Conservation (phyloP, 2,329 filamentous ascomycete genomes). For the Epicoccum sorghinum region DNA sequence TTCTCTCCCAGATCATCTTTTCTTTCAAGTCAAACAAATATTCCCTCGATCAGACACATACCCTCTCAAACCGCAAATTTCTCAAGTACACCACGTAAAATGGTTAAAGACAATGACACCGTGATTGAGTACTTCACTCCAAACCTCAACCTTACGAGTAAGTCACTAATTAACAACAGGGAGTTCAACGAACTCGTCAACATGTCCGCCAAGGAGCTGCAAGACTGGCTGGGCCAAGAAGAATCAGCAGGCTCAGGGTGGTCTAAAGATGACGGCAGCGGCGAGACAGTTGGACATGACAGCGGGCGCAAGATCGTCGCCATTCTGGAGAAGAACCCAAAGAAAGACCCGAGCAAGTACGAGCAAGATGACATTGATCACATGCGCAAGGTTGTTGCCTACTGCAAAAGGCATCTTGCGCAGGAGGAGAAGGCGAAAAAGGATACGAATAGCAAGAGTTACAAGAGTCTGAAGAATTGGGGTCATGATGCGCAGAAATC, state of each 20-base stretch:
- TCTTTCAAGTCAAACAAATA: too few species aligned
- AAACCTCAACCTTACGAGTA: background rate
- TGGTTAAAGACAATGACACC: conserved; percentile 60
- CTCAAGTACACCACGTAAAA: conserved; percentile 35
- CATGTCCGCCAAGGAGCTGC: conserved; percentile 66
- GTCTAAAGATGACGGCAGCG: conserved; percentile 59
- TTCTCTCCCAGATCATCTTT: too few species aligned
- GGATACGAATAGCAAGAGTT: conserved; percentile 61
- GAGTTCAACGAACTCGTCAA: conserved; percentile 73
- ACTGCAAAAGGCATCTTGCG: conserved; percentile 70
- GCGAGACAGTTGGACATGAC: conserved; percentile 69
- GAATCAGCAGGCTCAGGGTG: conserved; percentile 65
- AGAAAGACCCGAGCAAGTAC: conserved; percentile 63
- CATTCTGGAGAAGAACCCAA: conserved; percentile 67
- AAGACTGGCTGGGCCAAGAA: conserved; percentile 66
- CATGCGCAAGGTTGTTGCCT: conserved; percentile 68
- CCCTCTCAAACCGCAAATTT: background rate
- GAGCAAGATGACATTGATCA: conserved; percentile 63
- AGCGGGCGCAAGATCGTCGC: conserved; percentile 67
- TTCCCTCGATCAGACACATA: too few species aligned
- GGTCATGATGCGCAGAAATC: conserved; percentile 46
- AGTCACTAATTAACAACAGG: conserved; percentile 31
- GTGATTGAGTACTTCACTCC: conserved; percentile 53
- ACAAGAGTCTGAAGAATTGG: conserved; percentile 52
- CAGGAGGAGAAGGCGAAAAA: conserved; percentile 65